These are phyloP conservation scores for Cornus kousa DNA, from an alignment of 148 eudicot genomes.

Conservation along the genomic window DNA sequence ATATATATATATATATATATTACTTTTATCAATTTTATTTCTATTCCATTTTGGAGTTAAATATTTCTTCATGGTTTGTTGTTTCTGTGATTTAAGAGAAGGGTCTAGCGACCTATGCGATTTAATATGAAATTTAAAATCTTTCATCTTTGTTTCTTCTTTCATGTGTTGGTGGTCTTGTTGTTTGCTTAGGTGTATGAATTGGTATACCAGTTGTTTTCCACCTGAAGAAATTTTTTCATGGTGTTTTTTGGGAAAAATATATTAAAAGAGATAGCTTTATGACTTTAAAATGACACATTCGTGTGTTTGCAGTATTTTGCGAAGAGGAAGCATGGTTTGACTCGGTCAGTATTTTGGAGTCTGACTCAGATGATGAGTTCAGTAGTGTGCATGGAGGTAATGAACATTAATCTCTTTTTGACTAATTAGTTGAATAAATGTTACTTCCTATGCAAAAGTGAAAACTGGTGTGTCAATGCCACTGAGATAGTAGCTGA, in stretches of 20 bases:
- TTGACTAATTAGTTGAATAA: not conserved
- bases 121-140: not conserved
- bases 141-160: not conserved
- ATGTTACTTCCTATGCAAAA: not conserved
- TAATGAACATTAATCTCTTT: constrained; percentile 9
- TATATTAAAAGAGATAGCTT: no score
- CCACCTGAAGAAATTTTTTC: not conserved
- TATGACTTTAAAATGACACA: constrained; percentile 7
- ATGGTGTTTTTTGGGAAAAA: no score
- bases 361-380: constrained; percentile 72
- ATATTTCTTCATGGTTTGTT: not conserved
- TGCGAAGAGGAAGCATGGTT: constrained; percentile 64
- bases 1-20: no score
- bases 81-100: not conserved
- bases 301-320: constrained; percentile 27
- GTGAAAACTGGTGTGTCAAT: not conserved
- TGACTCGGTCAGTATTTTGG: constrained; percentile 52
- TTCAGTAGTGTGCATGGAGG: constrained; percentile 64
- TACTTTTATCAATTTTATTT: not conserved
- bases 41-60: not conserved
- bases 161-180: constrained; percentile 3
- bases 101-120: not conserved
- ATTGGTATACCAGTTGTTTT: not conserved
- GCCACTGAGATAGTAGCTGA: not conserved
- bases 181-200: not conserved